Percentiles rank a stretch among this genome's conserved stretches.
These are phyloP conservation scores for Colletotrichum somersetense DNA, from an alignment of 2,329 filamentous ascomycete species.

Conservation along the genomic window DNA sequence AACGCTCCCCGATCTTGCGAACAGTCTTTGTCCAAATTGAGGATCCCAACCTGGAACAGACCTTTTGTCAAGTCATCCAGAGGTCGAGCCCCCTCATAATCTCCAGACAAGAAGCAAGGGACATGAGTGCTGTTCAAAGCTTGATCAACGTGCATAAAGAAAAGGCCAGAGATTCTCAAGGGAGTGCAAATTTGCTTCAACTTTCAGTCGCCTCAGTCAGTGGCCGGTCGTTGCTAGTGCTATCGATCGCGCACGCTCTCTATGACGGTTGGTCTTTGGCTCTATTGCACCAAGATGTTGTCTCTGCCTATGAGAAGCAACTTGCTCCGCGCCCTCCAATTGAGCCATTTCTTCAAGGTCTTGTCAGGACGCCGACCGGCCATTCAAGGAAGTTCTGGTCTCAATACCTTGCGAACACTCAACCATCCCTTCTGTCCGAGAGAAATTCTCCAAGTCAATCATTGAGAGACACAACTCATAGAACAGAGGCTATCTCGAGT, in stretches of 20 bases:
- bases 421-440: conserved; percentile 51
- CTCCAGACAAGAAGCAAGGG: conserved; percentile 44
- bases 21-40: conserved; percentile 79
- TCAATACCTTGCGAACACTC: conserved; percentile 69
- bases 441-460: conserved; percentile 47
- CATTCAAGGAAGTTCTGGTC: conserved; percentile 74
- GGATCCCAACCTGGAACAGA: conserved; percentile 65
- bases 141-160: conserved; percentile 54
- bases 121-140: conserved; percentile 50
- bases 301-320: conserved; percentile 69
- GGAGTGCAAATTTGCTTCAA: conserved; percentile 60
- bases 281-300: conserved; percentile 79
- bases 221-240: conserved; percentile 58
- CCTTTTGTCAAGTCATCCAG: conserved; percentile 64
- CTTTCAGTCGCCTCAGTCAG: conserved; percentile 56
- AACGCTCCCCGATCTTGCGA: conserved; percentile 76
- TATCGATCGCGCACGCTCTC: conserved; percentile 87
- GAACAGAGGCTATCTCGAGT: conserved; percentile 53
- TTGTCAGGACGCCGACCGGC: conserved; percentile 58
- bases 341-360: conserved; percentile 66
- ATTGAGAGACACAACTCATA: conserved; percentile 52
- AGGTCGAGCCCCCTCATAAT: conserved; percentile 44
- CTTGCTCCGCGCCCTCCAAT: conserved; percentile 60
- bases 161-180: conserved; percentile 54
- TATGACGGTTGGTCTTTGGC: conserved; percentile 91